These are phyloP conservation scores for Tinospora cordifolia DNA, from an alignment of 164 flowering plant genomes.

Conservation along the genomic window DNA sequence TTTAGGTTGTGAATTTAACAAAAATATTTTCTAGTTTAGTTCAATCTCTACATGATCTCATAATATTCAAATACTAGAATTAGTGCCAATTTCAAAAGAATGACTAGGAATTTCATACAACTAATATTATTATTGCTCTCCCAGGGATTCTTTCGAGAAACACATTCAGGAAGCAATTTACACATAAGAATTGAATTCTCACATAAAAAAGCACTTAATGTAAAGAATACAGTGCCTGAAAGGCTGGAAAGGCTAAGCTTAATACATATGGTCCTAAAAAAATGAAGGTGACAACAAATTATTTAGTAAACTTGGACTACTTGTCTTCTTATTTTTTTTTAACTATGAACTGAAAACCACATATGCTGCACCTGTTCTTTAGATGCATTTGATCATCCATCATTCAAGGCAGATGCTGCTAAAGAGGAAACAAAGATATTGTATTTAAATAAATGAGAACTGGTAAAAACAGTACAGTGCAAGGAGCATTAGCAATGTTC, in stretches of 20 bases:
- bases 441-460: too few relatives aligned
- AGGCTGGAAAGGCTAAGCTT: too few relatives aligned
- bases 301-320: not conserved
- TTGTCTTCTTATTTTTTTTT: not conserved
- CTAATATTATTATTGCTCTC: too few relatives aligned
- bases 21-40: constrained; percentile 1
- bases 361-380: not conserved
- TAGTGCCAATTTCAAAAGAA: not conserved
- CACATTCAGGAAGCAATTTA: too few relatives aligned
- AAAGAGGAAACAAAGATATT: too few relatives aligned
- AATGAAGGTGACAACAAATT: too few relatives aligned
- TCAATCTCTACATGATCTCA: not conserved
- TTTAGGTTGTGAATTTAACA: constrained; percentile 93
- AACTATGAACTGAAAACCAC: too few relatives aligned
- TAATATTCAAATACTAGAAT: not conserved
- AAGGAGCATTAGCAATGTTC: too few relatives aligned
- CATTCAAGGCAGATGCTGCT: not conserved
- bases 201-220: not conserved
- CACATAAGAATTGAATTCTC: not conserved
- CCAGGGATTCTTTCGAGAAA: too few relatives aligned
- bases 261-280: too few relatives aligned
- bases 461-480: too few relatives aligned
- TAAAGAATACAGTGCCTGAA: not conserved
- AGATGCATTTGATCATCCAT: not conserved
- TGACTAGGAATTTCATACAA: not conserved